These are phyloP conservation scores for Brassica balearica DNA, from an alignment of 441 rosid genomes.

Conservation along the genomic window DNA sequence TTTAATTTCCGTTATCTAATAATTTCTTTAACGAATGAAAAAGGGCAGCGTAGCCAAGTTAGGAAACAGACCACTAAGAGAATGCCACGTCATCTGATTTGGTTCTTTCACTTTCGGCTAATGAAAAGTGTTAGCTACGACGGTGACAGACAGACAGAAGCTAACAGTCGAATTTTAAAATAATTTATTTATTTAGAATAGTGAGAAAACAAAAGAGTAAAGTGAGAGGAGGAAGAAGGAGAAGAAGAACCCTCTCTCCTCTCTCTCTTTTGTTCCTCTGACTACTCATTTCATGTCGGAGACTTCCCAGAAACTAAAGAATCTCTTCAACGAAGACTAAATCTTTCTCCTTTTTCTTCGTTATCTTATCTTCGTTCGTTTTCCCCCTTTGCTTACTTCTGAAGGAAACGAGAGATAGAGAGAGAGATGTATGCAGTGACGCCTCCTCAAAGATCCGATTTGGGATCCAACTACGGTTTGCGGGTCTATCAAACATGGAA, in stretches of 20 bases:
- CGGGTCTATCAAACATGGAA: conserved; percentile 61
- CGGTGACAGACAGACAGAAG: conserved; percentile 34
- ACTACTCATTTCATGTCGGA: conserved; percentile 42
- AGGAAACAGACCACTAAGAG: conserved; percentile 24
- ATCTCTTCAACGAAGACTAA: conserved; percentile 33
- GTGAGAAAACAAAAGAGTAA: conserved; percentile 18
- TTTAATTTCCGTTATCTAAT: neutral
- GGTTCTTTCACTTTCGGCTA: conserved; percentile 1
- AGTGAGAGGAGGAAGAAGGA: conserved; percentile 27
- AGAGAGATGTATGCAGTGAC: conserved; percentile 70
- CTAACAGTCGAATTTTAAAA: conserved; percentile 25
- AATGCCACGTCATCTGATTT: conserved; percentile 24
- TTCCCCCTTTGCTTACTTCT: too few relatives aligned
- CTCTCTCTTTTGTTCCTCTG: conserved; percentile 8
- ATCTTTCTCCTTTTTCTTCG: conserved; percentile 21
- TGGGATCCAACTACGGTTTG: conserved; percentile 54
- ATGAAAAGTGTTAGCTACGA: conserved; percentile 22
- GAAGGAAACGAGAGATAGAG: neutral
- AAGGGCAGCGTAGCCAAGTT: neutral
- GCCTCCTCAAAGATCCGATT: conserved; percentile 71
- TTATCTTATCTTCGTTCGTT: too few relatives aligned
- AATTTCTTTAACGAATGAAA: neutral
- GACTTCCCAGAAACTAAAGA: conserved; percentile 33
- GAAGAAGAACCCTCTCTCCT: conserved; percentile 14
- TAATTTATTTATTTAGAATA: neutral